Conservation (phyloP, 192 early-diverging fungal species). For the Glomus cerebriforme region DNA sequence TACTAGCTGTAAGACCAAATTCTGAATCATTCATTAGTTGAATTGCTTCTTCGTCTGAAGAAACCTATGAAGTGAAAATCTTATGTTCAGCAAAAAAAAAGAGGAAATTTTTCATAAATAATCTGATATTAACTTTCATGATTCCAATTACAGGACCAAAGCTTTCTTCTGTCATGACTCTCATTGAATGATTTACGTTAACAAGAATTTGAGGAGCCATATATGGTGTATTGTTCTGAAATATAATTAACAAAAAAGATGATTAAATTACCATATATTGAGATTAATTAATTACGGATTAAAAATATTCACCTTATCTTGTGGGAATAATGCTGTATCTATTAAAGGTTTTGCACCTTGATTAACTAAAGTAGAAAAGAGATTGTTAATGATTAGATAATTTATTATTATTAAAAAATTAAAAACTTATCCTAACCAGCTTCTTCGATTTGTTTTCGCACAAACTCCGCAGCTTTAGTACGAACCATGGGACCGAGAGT, state of each 20-base stretch:
- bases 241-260: not conserved
- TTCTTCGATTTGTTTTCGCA: conserved; percentile 68
- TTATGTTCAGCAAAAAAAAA: not conserved
- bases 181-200: conserved; percentile 74
- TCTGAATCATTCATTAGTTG: conserved; percentile 78
- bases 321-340: conserved; percentile 55
- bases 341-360: conserved; percentile 71
- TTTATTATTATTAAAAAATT: not conserved
- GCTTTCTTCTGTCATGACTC: conserved; percentile 78
- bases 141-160: conserved; percentile 85
- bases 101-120: not conserved
- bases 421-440: conserved; percentile 52
- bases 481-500: conserved; percentile 80
- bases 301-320: conserved; percentile 47
- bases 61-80: not conserved
- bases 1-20: conserved; percentile 77
- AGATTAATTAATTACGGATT: not conserved
- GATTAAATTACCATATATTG: not conserved
- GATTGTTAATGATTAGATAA: not conserved
- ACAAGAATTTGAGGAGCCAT: conserved; percentile 77
- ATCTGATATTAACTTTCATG: conserved; percentile 55
- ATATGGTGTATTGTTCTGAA: conserved; percentile 56
- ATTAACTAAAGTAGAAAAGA: conserved; percentile 40
- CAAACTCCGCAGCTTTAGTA: conserved; percentile 63
- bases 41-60: conserved; percentile 74